Base-by-base conservation (phyloP, 2,329 filamentous ascomycete genomes). In the Trichoderma asperellum region DNA sequence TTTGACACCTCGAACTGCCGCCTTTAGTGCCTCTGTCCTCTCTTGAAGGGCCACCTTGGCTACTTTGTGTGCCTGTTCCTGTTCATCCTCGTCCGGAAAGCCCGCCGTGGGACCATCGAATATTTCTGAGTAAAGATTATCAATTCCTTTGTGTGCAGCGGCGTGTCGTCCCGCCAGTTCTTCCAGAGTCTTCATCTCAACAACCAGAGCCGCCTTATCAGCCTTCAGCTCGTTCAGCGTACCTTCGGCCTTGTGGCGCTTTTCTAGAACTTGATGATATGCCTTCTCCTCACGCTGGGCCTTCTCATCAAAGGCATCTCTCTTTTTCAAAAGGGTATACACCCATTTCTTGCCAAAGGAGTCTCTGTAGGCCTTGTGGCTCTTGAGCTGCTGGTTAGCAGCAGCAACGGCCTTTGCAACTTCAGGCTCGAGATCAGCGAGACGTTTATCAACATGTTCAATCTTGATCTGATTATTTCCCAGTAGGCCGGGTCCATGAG, bases 31-130 rank as follows among this genome's bases (percentile, higher is more conserved):
- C 32, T 57, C 63, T 34, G 69, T 70, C 12, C 64, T 70, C 58
- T 68, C 56, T 24, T 68, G 47, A 5, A 68, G 65, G 4, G 64
- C 34, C 21, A 24, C 8, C n/a, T 70, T 70, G 0, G 69, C 69
- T 16, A 49, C 27, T 18, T 49, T 55, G 3, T 68, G 69, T 16
- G 47, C n/a, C 27, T 61, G 32, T 32, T 70, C 69, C n/a, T 58
- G 69, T 27, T 68, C 69, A 29, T 70, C 69, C 34, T 70, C 69
- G 24, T 70, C 63, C 7, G 69, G 64, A 14, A 70, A 70, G 16
- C 69, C 69, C 2, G 69, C 56, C 16, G 69, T 68, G 1, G 69
- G 69, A 3, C 69, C 69, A 32, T 68, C 57, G 14, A 70, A 70
- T 6, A 70, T 62, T 10, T 18, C 40, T 5, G 64, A 60, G 37